Base-by-base conservation (phyloP, 257 asterid genomes). In the Lycium barbarum region DNA sequence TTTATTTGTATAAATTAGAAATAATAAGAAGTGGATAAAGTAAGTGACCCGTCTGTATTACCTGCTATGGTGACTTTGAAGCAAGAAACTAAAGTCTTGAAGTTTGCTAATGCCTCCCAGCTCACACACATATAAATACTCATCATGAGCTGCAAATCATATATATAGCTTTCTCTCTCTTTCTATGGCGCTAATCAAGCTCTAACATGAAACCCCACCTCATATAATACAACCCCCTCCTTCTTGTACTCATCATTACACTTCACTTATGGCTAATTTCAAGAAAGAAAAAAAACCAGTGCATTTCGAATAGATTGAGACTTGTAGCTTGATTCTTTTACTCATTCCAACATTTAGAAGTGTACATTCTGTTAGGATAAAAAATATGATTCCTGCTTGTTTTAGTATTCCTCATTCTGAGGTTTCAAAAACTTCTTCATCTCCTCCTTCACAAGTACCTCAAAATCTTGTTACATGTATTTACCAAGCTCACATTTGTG, bases 141-240 rank as follows among this genome's bases (percentile, higher is more conserved):
- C 65, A 79, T 71, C 54, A 71, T 40, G 14, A 40, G 40, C 26
- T 8, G 38, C 66, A 84, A 59, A 81, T 85, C 78, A 80, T 59
- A 73, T 59, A 73, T 81, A 65, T 47, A 66, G 67, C 61, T 61
- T 49, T 49, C 74, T 36, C 1, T 82, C 89, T 59, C 88, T 53
- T 84, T 88, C 89, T 74, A 63, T 38, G 89, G 85, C 91, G 91
- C 85, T 55, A 88, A 88, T 88, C 89, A 88, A 87, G 91, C 89
- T 84, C 38, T 62, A 79, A 79, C 85, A 61, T 84, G 88, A 76
- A 78, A 78, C 18, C 35, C 89, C 89, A 86, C 58, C 87, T 86
- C 87, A 71, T 14, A 53, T 82, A 82, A 26, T 82, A 82, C 62
- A 62, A 15, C 26, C 43, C 10, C 80, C 22, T 11, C 10, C 45